Evolutionary conservation across 2,329 filamentous ascomycete genomes (phyloP).

Genomic region (Truncatella angustata): DNA sequence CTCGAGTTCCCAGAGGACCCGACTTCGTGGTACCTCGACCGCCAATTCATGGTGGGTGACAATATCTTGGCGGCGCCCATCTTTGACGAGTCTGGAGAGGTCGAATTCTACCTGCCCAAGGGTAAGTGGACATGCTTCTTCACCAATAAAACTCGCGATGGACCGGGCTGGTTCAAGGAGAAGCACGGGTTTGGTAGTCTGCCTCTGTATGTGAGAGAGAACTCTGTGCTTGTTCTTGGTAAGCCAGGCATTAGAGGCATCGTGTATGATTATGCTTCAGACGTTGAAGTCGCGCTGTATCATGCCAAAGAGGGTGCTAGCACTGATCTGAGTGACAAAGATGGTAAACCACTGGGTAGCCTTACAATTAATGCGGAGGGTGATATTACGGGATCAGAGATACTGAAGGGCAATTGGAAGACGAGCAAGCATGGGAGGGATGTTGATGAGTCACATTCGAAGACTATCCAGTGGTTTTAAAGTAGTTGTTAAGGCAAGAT

Average conservation of each 20-base stretch:
- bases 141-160: slow-evolving; percentile 45
- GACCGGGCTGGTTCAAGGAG: slow-evolving; percentile 59
- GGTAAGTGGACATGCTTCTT: slow-evolving; percentile 48
- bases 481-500: background rate
- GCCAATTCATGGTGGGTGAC: slow-evolving; percentile 72
- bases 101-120: slow-evolving; percentile 62
- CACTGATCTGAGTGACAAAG: slow-evolving; percentile 39
- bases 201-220: slow-evolving; percentile 57
- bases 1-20: slow-evolving; percentile 70
- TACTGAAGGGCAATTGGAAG: slow-evolving; percentile 36
- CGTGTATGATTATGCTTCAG: slow-evolving; percentile 45
- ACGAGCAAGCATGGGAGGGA: slow-evolving; percentile 18
- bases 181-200: slow-evolving; percentile 57
- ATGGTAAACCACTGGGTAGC: slow-evolving; percentile 38
- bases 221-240: slow-evolving; percentile 47
- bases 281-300: slow-evolving; percentile 48
- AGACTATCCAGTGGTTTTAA: slow-evolving; percentile 23
- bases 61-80: slow-evolving; percentile 61
- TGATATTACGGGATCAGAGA: slow-evolving; percentile 35
- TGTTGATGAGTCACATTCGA: slow-evolving; percentile 18
- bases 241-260: slow-evolving; percentile 36
- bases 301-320: slow-evolving; percentile 38
- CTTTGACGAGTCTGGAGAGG: slow-evolving; percentile 66
- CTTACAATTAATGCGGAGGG: slow-evolving; percentile 38
- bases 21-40: slow-evolving; percentile 66